Base-by-base conservation (phyloP, 208 protist species). In the Strigomonas culicis region DNA sequence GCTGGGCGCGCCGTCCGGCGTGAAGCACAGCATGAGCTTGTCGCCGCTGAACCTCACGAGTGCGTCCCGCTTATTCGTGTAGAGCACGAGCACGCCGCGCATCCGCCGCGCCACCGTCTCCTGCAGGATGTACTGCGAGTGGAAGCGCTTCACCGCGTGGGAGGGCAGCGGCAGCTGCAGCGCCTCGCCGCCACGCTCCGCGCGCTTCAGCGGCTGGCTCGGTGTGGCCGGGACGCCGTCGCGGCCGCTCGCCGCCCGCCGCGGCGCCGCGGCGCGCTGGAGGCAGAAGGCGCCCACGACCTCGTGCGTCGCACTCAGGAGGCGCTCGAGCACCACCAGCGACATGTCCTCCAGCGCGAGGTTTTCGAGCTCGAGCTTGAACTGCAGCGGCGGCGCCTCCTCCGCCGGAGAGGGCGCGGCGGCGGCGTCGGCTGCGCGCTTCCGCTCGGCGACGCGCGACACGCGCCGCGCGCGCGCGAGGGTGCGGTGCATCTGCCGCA, bases 21-120 rank as follows among this genome's bases (percentile, higher is more conserved):
- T 84, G 62, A 94, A 88, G 63, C 82, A 87, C n/a, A 94, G 59
- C 72, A 92, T 79, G 39, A 94, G 64, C 66, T 84, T 88, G 41
- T 77, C 76, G 8, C 79, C 79, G 52, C 58, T 76, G 36, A 79
- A 72, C 28, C 70, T 67, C 25, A 80, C 87, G 25, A 83, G 63
- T 6, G 80, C 71, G 4, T 66, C 57, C 19, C 83, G 75, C 11
- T 73, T 66, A 1, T 80, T 73, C 3, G 83, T 79, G 64, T 87
- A 93, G 66, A 93, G 81, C 44, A 90, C 79, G 21, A 82, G 57
- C 1, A 88, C 79, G 30, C 77, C 66, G 15, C 69, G 69, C 41
- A 93, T 59, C 11, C 66, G 74, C 28, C 75, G 75, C 31, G 61
- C 57, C 4, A 90, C 53, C 13, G 64, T 70, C 22, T 82, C 74